These are phyloP conservation scores for Monosporascus sp. DNA, from an alignment of 2,329 filamentous ascomycete species.

Conservation along the genomic window DNA sequence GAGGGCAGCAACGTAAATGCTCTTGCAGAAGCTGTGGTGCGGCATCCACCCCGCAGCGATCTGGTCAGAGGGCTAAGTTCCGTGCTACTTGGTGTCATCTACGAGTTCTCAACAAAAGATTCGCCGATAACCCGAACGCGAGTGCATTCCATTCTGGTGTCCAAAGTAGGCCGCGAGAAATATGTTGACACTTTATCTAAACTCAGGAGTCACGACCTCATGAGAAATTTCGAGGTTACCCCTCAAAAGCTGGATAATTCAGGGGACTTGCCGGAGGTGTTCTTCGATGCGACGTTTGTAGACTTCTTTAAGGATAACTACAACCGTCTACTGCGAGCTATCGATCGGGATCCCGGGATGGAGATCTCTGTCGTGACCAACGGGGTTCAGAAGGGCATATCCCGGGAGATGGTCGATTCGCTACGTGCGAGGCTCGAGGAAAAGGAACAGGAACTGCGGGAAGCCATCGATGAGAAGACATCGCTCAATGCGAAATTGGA, in stretches of 20 bases:
- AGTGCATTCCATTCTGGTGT: constrained; percentile 71
- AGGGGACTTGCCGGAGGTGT: constrained; percentile 68
- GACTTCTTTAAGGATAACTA: constrained; percentile 97
- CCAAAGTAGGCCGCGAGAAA: constrained; percentile 75
- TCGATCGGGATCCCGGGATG: constrained; percentile 84
- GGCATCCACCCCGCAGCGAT: constrained; percentile 56
- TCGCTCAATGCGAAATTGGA: constrained; percentile 52
- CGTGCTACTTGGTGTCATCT: constrained; percentile 79
- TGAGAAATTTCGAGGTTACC: constrained; percentile 86
- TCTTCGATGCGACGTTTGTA: constrained; percentile 80
- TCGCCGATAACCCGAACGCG: constrained; percentile 81
- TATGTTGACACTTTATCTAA: constrained; percentile 79
- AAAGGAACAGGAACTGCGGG: constrained; percentile 51
- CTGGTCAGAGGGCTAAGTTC: constrained; percentile 79
- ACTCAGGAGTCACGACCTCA: constrained; percentile 68
- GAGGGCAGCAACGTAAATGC: constrained; percentile 92
- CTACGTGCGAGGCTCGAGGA: constrained; percentile 73
- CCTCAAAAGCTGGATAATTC: constrained; percentile 59
- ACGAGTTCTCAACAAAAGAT: constrained; percentile 97
- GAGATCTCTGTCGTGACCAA: constrained; percentile 79
- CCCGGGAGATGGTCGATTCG: constrained; percentile 86
- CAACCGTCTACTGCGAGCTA: constrained; percentile 73
- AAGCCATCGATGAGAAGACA: constrained; percentile 39
- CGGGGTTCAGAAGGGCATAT: constrained; percentile 81
- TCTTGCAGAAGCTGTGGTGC: constrained; percentile 66